Evolutionary conservation across 1,284 basidiomycete genomes (phyloP).

Genomic region (Puccinia novopanici): DNA sequence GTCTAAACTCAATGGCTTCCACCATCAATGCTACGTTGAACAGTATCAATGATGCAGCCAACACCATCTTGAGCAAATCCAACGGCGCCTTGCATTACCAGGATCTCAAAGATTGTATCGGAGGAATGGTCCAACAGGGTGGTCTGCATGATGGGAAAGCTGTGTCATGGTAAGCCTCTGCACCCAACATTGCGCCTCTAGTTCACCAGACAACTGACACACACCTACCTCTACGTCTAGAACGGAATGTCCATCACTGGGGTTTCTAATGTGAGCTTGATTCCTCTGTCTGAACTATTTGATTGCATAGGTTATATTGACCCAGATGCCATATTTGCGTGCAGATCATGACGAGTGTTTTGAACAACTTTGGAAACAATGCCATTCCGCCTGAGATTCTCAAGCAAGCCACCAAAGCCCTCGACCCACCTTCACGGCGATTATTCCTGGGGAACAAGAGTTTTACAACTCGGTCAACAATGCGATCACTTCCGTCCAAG

Average conservation of each 20-base stretch:
- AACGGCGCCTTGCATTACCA: conserved; percentile 41
- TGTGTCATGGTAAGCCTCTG: conserved; percentile 48
- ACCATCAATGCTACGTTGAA: conserved; percentile 43
- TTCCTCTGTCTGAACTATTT: neutral
- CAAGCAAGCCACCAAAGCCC: conserved; percentile 33
- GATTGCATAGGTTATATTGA: too few species aligned
- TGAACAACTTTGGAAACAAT: conserved; percentile 41
- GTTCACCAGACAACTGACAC: neutral
- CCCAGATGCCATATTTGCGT: neutral
- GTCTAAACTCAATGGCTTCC: conserved; percentile 33
- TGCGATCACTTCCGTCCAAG: conserved; percentile 47
- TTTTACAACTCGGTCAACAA: conserved; percentile 49
- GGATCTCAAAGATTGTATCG: conserved; percentile 48
- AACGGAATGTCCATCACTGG: conserved; percentile 49
- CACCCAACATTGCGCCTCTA: too few species aligned
- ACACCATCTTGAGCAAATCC: conserved; percentile 20
- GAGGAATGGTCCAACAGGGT: conserved; percentile 39
- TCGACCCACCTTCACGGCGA: conserved; percentile 44
- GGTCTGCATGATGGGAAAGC: conserved; percentile 48
- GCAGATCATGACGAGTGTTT: conserved; percentile 46
- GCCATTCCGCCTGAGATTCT: conserved; percentile 31
- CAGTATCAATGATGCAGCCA: conserved; percentile 43
- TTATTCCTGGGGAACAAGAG: conserved; percentile 36
- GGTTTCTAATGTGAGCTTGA: conserved; percentile 20
- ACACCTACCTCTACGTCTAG: neutral